Evolutionary conservation across 2,329 filamentous ascomycete genomes (phyloP), one percentile per base, ranked within the genome.

Genomic region (Penicillium sp.): DNA sequence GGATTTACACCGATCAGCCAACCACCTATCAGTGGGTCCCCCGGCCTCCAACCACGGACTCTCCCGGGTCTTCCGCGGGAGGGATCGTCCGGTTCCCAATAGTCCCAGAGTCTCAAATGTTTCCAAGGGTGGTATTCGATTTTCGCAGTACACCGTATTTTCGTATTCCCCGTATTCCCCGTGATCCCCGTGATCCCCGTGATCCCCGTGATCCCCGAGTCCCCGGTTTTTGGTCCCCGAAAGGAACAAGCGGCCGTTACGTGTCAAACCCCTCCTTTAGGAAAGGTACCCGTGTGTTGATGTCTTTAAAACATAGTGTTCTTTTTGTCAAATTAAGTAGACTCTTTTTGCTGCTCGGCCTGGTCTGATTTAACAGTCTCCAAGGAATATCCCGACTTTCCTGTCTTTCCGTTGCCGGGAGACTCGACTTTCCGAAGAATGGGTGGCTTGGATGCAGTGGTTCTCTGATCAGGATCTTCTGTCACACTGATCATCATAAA

Each of bases 241-340:
- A 31, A 7, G 21, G 32, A 37, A 45, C 44, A 39, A 37, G 39
- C 47, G 37, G 48, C 59, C 62, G 61, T 65, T 64, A 64, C 62
- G 60, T 65, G 62, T 65, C 63, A 64, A 55, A 45, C 48, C 61
- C 54, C 13, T 51, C 53, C 24, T 26, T 61, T 60, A 45, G 61
- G 58, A 54, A 57, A 53, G 47, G 55, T 43, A 45, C 48, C 54
- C 56, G 56, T 39, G 9, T 19, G 34, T 45, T 44, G 13, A 31
- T 32, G 21, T 42, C 8, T 10, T 2, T 26, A 42, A 17, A 17
- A 17, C 17, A 17, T 24, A 17, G 13, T 6, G 19, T 17, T 19
- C n/a, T 15, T 24, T 24, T 24, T 3, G 24, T 26, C 24, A 26
- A 26, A 26, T 26, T 26, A 26, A 26, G 8, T 26, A 17, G 17